A percentile compares a stretch with the other conserved stretches of the same genome.
These are phyloP conservation scores for Eucalyptus curtisii DNA, from an alignment of 345 rosid genomes.

Conservation along the genomic window DNA sequence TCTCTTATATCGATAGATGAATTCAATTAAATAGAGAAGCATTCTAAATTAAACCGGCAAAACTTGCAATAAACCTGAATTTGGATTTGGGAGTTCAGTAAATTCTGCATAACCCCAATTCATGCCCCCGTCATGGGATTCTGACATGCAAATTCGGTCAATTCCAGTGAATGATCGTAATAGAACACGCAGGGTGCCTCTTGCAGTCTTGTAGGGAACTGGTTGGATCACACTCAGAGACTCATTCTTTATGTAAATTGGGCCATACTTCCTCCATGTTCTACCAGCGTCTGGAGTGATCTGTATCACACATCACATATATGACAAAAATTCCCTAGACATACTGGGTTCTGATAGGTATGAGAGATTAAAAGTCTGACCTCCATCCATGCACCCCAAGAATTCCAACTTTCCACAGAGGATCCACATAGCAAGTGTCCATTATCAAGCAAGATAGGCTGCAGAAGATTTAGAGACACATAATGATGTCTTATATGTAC, in stretches of 20 bases:
- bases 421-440: conserved; percentile 80
- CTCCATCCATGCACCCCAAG: conserved; percentile 97
- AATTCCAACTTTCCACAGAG: conserved; percentile 91
- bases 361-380: conserved; percentile 15
- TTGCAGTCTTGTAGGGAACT: conserved; percentile 55
- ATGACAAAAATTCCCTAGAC: neutral
- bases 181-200: conserved; percentile 52
- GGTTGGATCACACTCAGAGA: conserved; percentile 94
- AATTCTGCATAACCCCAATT: conserved; percentile 67
- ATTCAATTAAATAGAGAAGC: neutral
- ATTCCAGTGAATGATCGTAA: conserved; percentile 59
- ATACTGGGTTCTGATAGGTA: neutral
- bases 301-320: conserved; percentile 9
- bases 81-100: conserved; percentile 77
- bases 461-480: neutral
- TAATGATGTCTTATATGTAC: neutral
- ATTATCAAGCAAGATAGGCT: conserved; percentile 76
- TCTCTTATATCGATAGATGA: neutral
- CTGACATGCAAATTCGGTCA: conserved; percentile 64
- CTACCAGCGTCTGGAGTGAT: conserved; percentile 61
- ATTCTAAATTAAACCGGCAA: neutral
- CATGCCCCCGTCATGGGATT: conserved; percentile 61
- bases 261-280: conserved; percentile 82
- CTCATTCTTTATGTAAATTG: conserved; percentile 50
- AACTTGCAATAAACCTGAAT: conserved; percentile 49